phyloP scores from a whole-genome alignment of 73 alveolate genomes.

The Paramecium octaurelia region DNA sequence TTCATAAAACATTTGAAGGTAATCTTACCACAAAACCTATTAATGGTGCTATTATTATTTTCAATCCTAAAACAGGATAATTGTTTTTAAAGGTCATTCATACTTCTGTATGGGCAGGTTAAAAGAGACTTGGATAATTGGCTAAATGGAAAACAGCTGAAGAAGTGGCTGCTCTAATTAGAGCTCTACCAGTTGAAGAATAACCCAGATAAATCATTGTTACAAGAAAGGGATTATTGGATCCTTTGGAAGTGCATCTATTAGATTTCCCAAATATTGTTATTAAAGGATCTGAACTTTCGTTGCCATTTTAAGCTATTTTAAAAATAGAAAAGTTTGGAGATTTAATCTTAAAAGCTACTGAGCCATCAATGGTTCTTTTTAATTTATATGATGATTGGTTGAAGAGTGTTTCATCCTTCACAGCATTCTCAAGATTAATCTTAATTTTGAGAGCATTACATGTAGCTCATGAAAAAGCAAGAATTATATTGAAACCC shows the following conservation, averaged over 20 bases:
- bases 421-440: conserved; percentile 93
- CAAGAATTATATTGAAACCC: conserved; percentile 98
- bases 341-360: conserved; percentile 98
- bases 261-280: conserved; percentile 99
- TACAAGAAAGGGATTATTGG: conserved; percentile 99
- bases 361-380: conserved; percentile 99
- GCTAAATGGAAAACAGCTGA: conserved; percentile 99
- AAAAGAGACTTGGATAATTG: conserved; percentile 98
- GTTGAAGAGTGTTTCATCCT: conserved; percentile 93
- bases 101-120: conserved; percentile 99
- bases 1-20: conserved; percentile 99
- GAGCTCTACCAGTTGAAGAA: conserved; percentile 99
- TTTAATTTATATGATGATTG: conserved; percentile 99
- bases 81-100: conserved; percentile 99
- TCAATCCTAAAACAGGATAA: conserved; percentile 99
- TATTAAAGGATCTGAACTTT: conserved; percentile 98
- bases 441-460: conserved; percentile 97
- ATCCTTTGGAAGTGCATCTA: conserved; percentile 99
- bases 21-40: conserved; percentile 99
- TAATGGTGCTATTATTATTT: conserved; percentile 99
- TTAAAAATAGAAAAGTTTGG: conserved; percentile 75
- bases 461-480: conserved; percentile 98
- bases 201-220: conserved; percentile 99
- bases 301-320: conserved; percentile 98
- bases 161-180: conserved; percentile 99